A percentile compares a stretch with the other conserved stretches of the same genome.
These are phyloP conservation scores for Zygoascus sp. DNA, from an alignment of 1,139 yeast species.

Conservation along the genomic window DNA sequence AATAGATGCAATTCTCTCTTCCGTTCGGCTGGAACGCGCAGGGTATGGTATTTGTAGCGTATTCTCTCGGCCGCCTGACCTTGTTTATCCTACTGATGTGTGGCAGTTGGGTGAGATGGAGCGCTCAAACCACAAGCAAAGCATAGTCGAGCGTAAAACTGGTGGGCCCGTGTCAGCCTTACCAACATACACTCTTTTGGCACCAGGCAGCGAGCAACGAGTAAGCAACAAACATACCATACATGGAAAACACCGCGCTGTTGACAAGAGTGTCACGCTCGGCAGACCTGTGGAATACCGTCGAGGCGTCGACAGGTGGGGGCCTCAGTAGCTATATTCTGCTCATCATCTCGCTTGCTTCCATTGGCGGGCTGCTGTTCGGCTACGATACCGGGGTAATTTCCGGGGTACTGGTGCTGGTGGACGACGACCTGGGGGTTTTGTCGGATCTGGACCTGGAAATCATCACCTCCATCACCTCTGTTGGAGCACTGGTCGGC, in stretches of 20 bases:
- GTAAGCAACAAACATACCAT: neutral
- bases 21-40: no score
- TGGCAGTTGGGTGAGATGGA: no score
- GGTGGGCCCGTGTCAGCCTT: no score
- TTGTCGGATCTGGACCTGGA: conserved; percentile 36
- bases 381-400: conserved; percentile 27
- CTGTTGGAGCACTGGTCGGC: conserved; percentile 43
- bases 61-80: no score
- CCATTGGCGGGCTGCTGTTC: conserved; percentile 27
- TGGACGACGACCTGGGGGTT: conserved; percentile 34
- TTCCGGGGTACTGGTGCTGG: conserved; percentile 32
- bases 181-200: neutral
- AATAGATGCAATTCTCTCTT: no score
- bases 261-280: neutral
- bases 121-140: no score
- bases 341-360: conserved; percentile 21
- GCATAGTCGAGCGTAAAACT: no score
- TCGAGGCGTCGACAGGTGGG: neutral
- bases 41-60: no score
- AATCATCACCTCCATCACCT: conserved; percentile 41
- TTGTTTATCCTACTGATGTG: no score
- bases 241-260: neutral
- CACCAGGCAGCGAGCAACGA: neutral
- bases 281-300: conserved; percentile 3
- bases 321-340: conserved; percentile 9